Conservation (phyloP, 331 rosid species). For the Pyrus hybrid region DNA sequence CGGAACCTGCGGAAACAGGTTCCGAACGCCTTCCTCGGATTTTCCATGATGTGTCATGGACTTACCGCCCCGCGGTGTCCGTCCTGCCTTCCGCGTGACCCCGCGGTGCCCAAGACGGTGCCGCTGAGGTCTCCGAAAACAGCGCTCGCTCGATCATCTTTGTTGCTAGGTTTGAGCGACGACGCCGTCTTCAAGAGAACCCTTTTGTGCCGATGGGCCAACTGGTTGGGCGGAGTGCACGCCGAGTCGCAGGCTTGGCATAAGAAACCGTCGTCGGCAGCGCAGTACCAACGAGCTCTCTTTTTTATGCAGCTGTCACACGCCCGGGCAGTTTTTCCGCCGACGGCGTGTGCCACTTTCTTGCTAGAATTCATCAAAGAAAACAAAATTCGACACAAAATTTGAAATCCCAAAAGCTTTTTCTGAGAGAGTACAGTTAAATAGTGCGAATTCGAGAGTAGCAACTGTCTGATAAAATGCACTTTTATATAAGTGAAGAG, state of each 20-base stretch:
- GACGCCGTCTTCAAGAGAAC: conserved; percentile 61
- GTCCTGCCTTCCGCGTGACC: conserved; percentile 58
- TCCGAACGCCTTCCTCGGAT: not conserved
- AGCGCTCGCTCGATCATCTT: not conserved
- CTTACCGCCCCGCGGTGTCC: conserved; percentile 66
- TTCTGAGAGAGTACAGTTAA: not conserved
- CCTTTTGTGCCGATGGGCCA: conserved; percentile 68
- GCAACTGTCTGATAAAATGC: not conserved
- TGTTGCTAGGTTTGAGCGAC: conserved; percentile 8
- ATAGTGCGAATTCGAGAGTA: not conserved
- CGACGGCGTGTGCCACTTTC: conserved; percentile 41
- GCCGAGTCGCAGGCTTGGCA: conserved; percentile 76
- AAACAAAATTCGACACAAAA: not conserved
- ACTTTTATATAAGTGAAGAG: not conserved
- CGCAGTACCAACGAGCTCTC: conserved; percentile 94
- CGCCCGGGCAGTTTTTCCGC: conserved; percentile 76
- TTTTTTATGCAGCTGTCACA: conserved; percentile 79
- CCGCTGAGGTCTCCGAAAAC: not conserved
- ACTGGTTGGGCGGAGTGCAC: conserved; percentile 82
- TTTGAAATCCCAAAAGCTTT: not conserved
- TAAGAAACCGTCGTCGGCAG: conserved; percentile 96
- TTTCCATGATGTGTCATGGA: not conserved
- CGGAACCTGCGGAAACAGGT: conserved; percentile 57
- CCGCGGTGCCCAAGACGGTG: conserved; percentile 68
- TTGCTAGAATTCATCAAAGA: conserved; percentile 33